A percentile compares a stretch with the other conserved stretches of the same genome.
These are phyloP conservation scores for Ustulina deusta DNA, from an alignment of 2,329 filamentous ascomycete genomes.

Conservation along the genomic window DNA sequence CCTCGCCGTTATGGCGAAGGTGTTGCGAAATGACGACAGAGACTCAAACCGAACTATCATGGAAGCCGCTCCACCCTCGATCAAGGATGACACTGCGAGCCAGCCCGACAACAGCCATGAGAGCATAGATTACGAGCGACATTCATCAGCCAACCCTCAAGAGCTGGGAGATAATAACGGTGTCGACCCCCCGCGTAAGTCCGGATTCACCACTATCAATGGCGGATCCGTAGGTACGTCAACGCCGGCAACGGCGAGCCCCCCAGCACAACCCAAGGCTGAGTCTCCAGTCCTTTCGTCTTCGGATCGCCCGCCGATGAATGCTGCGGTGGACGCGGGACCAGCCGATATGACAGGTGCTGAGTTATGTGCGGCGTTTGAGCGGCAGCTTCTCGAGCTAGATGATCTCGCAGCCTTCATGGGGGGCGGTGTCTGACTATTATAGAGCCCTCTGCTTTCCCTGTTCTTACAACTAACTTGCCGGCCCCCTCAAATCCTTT, in stretches of 20 bases:
- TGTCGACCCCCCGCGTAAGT: constrained; percentile 67
- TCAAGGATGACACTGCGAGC: constrained; percentile 68
- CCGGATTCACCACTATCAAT: constrained; percentile 70
- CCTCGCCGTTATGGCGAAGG: constrained; percentile 71
- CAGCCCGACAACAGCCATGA: constrained; percentile 68
- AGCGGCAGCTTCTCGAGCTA: constrained; percentile 69
- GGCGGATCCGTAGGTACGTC: constrained; percentile 64
- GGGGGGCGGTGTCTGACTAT: constrained; percentile 67
- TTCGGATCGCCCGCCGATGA: constrained; percentile 43
- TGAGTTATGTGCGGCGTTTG: constrained; percentile 69
- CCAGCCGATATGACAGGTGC: constrained; percentile 67
- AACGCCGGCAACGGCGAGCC: constrained; percentile 62
- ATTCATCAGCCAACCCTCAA: constrained; percentile 50
- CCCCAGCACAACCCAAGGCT: constrained; percentile 55
- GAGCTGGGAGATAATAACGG: constrained; percentile 58
- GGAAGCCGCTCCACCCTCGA: constrained; percentile 53
- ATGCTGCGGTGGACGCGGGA: constrained; percentile 46
- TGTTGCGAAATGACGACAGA: constrained; percentile 65
- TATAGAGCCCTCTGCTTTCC: not conserved
- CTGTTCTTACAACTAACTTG: constrained; percentile 7
- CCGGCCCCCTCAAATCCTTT: not conserved
- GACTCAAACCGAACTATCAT: constrained; percentile 50
- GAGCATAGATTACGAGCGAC: constrained; percentile 68
- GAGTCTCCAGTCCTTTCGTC: constrained; percentile 51
- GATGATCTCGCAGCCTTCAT: constrained; percentile 73